phyloP scores from a whole-genome alignment of 768 basidiomycete species.

The Tricholoma bakamatsutake region DNA sequence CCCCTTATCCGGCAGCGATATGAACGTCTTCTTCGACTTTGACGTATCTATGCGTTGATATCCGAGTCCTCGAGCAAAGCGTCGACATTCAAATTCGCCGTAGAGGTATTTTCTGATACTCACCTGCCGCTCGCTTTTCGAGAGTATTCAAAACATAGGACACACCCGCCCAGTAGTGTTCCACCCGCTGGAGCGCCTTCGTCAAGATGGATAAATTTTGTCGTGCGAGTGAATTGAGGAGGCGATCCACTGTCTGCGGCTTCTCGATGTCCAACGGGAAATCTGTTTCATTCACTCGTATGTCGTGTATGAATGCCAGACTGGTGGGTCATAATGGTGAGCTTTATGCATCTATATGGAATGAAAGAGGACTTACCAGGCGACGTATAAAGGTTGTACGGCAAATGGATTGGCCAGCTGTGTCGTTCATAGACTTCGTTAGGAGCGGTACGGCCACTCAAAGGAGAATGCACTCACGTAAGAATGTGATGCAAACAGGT shows the following conservation, averaged over 20 bases:
- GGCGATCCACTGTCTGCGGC: conserved; percentile 9
- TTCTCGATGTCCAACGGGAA: not conserved
- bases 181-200: conserved; percentile 11
- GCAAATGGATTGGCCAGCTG: conserved; percentile 12
- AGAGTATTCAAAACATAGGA: conserved; percentile 9
- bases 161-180: conserved; percentile 14
- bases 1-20: conserved; percentile 4
- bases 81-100: not conserved
- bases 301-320: conserved; percentile 11
- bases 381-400: conserved; percentile 11
- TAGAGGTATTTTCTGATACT: not conserved
- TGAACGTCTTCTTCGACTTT: not conserved
- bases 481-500: conserved; percentile 12
- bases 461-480: conserved; percentile 5
- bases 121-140: conserved; percentile 9
- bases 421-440: not conserved
- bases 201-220: conserved; percentile 12
- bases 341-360: no score
- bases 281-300: conserved; percentile 3
- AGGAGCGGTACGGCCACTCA: no score
- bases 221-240: conserved; percentile 9
- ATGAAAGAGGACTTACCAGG: not conserved
- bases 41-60: conserved; percentile 9
- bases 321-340: not conserved
- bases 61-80: conserved; percentile 4